Conservation (phyloP, 2,329 filamentous ascomycete species). For the Aspergillus aculeatus region DNA sequence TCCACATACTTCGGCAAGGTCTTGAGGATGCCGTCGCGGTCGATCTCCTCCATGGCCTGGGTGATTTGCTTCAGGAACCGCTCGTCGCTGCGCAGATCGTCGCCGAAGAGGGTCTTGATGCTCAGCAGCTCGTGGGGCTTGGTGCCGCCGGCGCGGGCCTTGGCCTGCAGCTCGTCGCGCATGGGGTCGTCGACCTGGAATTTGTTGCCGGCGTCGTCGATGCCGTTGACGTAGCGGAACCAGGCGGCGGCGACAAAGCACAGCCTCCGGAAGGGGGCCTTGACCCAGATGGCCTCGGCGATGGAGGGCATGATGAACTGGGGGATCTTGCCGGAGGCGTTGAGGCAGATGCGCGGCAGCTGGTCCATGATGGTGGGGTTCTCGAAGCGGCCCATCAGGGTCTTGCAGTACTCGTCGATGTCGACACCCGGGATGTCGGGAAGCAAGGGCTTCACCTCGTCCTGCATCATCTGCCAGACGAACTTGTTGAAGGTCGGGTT, state of each 20-base stretch:
- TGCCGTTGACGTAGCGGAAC: slow-evolving; percentile 54
- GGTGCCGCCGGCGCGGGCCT: slow-evolving; percentile 46
- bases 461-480: slow-evolving; percentile 56
- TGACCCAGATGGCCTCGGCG: slow-evolving; percentile 46
- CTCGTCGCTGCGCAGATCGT: slow-evolving; percentile 51
- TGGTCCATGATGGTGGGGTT: slow-evolving; percentile 59
- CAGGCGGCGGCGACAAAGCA: slow-evolving; percentile 51
- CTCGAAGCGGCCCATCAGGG: slow-evolving; percentile 55
- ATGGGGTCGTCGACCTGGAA: slow-evolving; percentile 50
- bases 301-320: slow-evolving; percentile 44
- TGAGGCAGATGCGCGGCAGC: slow-evolving; percentile 52
- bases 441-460: slow-evolving; percentile 55
- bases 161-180: slow-evolving; percentile 48
- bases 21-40: slow-evolving; percentile 50
- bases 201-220: slow-evolving; percentile 49
- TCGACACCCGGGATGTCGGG: slow-evolving; percentile 52
- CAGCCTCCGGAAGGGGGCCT: slow-evolving; percentile 47
- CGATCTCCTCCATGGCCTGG: slow-evolving; percentile 49
- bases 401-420: slow-evolving; percentile 54
- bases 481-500: slow-evolving; percentile 50
- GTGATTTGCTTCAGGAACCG: slow-evolving; percentile 50
- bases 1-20: slow-evolving; percentile 53
- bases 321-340: slow-evolving; percentile 56
- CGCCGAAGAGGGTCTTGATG: slow-evolving; percentile 52
- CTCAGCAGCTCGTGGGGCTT: slow-evolving; percentile 46